Evolutionary conservation across 139 green algal species (phyloP), one percentile per base, ranked within the genome.

Genomic region (Coelastrella sp.): DNA sequence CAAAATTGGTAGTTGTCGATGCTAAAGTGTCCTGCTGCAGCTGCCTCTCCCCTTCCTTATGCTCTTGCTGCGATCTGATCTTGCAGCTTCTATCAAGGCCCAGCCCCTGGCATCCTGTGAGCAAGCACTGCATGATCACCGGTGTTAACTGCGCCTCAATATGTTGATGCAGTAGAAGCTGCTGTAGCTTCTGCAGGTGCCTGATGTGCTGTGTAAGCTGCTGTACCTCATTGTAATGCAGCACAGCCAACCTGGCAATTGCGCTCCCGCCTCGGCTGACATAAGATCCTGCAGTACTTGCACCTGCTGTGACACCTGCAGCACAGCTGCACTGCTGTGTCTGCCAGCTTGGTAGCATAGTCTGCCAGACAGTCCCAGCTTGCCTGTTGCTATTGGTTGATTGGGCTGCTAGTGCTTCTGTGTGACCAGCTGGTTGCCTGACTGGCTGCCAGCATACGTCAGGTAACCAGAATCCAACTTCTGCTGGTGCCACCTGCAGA

Each of bases 161-260:
- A 22, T 70, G 68, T 35, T 59, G 68, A 49, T 81, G 66, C 7
- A 88, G 22, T 49, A 88, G 84, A 49, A 88, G 66, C 66, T 88
- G 84, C 49, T 88, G 84, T 17, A 88, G 68, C 49, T 81, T 80
- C 56, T 88, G 84, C 68, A 80, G 7, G 8, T 88, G 49, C 84
- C 68, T 88, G 68, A 20, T 80, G 56, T 88, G 49, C 68, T 58
- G 56, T 19, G 68, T 8, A 22, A 70, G 15, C 20, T 68, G 10
- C 15, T 66, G 49, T 14, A 88, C 27, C 14, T 82, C 49, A 14
- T 0, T 10, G 68, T 88, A 88, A 22, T 11, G 11, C 84, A 88
- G 68, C 63, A 60, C 24, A 59, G 74, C n/a, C 15, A 81, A n/a
- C 14, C 24, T 59, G 10, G 24, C 4, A 1, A 9, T 22, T 66